Evolutionary conservation across 106 monocot genomes (phyloP).

Genomic region (Gastrodia elata): DNA sequence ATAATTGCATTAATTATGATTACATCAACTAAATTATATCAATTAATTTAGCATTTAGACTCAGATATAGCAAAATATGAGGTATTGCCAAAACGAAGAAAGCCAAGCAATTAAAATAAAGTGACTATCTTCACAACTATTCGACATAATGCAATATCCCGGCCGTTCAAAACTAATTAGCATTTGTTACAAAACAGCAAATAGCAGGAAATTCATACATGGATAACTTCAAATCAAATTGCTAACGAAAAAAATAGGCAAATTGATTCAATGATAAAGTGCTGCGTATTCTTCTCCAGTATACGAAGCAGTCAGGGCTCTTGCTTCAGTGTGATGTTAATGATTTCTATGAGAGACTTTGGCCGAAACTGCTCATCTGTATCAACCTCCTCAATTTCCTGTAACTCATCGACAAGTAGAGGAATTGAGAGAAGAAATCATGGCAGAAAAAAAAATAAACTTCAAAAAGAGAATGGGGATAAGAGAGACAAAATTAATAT

Average conservation of each 20-base stretch:
- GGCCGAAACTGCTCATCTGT: conserved; percentile 23
- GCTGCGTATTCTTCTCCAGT: neutral
- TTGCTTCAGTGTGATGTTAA: conserved; percentile 18
- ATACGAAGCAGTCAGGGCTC: conserved; percentile 10
- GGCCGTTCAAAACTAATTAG: neutral
- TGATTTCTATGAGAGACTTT: conserved; percentile 20
- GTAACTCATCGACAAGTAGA: neutral
- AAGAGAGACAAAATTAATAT: too few species aligned
- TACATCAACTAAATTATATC: too few species aligned
- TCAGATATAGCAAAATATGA: too few species aligned
- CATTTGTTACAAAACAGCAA: neutral
- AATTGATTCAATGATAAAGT: neutral
- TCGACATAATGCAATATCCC: neutral
- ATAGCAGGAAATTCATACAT: neutral
- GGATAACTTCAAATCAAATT: too few species aligned
- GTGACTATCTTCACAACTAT: neutral
- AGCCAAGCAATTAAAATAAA: too few species aligned
- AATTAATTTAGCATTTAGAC: too few species aligned
- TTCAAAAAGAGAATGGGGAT: too few species aligned
- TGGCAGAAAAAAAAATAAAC: too few species aligned
- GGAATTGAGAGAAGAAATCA: too few species aligned
- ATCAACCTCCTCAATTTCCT: conserved; percentile 30
- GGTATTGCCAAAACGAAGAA: too few species aligned
- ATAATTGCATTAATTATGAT: too few species aligned
- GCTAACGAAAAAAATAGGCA: neutral